These are phyloP conservation scores for Aspergillus ellipticus DNA, from an alignment of 495 filamentous ascomycete species.

Conservation along the genomic window DNA sequence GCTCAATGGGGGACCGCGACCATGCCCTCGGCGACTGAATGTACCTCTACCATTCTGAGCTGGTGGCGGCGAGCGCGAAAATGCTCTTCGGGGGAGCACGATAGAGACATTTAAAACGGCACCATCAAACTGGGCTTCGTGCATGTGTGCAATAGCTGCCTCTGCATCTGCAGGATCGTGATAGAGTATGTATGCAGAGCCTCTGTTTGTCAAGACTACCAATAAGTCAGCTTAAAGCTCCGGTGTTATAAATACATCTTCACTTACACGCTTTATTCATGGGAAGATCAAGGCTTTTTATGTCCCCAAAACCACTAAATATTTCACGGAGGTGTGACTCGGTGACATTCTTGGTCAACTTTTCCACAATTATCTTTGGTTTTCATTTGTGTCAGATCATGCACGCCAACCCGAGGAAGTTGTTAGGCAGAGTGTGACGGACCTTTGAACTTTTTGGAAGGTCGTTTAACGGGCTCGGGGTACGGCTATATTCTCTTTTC, in stretches of 20 bases:
- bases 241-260: neutral
- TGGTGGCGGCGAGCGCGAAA: slow-evolving; percentile 50
- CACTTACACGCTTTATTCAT: slow-evolving; percentile 78
- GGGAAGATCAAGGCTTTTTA: slow-evolving; percentile 82
- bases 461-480: slow-evolving; percentile 36
- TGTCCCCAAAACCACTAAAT: slow-evolving; percentile 83
- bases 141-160: slow-evolving; percentile 92
- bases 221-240: slow-evolving; percentile 6
- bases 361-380: slow-evolving; percentile 86
- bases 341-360: slow-evolving; percentile 92
- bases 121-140: slow-evolving; percentile 94
- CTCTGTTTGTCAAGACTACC: slow-evolving; percentile 82
- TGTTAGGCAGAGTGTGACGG: slow-evolving; percentile 5
- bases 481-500: slow-evolving; percentile 47
- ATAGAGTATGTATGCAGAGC: slow-evolving; percentile 92
- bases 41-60: slow-evolving; percentile 23
- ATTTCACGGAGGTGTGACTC: slow-evolving; percentile 86
- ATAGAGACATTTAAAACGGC: slow-evolving; percentile 86
- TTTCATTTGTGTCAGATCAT: slow-evolving; percentile 3
- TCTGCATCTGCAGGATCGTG: slow-evolving; percentile 74
- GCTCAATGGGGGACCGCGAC: slow-evolving; percentile 28
- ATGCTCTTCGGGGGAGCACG: slow-evolving; percentile 74
- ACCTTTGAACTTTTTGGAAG: slow-evolving; percentile 59
- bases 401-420: neutral
- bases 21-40: slow-evolving; percentile 30